phyloP scores from a whole-genome alignment of 2,329 filamentous ascomycete species.

The Alternaria rosae region DNA sequence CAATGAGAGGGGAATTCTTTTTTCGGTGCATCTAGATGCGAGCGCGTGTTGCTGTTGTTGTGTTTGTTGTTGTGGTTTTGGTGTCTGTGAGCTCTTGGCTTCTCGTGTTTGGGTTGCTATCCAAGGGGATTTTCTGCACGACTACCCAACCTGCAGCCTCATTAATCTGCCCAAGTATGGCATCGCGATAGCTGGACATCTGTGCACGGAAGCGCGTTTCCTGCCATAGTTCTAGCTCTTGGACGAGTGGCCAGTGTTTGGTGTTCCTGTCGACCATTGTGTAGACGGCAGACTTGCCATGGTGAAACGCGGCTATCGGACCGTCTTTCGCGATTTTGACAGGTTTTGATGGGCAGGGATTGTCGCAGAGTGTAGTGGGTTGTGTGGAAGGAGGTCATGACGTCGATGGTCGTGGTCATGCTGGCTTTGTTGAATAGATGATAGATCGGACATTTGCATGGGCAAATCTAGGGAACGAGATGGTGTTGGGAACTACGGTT shows the following conservation, averaged over 20 bases:
- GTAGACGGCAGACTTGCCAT: neutral
- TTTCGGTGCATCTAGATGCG: neutral
- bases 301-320: constrained; percentile 2
- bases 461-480: neutral
- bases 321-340: neutral
- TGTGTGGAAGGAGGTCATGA: neutral
- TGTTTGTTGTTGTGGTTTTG: neutral
- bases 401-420: neutral
- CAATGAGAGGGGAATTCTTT: neutral
- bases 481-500: neutral
- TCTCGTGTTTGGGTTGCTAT: neutral
- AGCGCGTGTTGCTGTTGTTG: neutral
- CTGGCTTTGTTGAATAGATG: neutral
- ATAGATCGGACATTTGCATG: neutral
- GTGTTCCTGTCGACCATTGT: neutral
- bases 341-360: neutral
- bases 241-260: neutral
- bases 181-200: neutral
- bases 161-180: neutral
- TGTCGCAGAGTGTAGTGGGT: neutral
- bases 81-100: neutral
- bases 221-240: neutral
- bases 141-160: neutral
- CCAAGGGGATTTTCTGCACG: neutral
- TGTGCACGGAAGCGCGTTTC: neutral